A percentile compares a stretch with the other conserved stretches of the same genome.
Evolutionary conservation across 768 basidiomycete species (phyloP).

Genomic region (Tylopilus felleus): DNA sequence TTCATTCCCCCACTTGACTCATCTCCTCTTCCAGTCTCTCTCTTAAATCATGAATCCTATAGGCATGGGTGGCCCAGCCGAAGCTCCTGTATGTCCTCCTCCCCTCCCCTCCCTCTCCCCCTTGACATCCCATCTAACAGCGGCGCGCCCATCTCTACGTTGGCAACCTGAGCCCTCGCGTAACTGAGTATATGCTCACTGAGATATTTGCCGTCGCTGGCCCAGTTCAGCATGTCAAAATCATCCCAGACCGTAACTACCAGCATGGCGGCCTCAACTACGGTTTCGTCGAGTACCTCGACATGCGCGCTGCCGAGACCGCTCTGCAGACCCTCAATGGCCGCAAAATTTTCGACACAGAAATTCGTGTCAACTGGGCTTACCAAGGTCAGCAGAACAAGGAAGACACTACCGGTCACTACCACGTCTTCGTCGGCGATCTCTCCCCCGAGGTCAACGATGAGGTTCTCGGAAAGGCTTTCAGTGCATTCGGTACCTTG

Average conservation of each 20-base stretch:
- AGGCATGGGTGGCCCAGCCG: conserved; percentile 64
- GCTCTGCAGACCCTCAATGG: conserved; percentile 98
- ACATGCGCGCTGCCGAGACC: conserved; percentile 98
- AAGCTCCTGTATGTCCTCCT: conserved; percentile 64
- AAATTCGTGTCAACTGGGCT: conserved; percentile 99
- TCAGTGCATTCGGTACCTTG: conserved; percentile 93
- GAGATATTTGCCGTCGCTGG: conserved; percentile 97
- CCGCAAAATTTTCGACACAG: conserved; percentile 99
- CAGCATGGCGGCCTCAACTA: conserved; percentile 99
- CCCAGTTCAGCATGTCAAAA: conserved; percentile 98
- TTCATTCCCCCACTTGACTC: not conserved
- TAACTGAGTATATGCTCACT: conserved; percentile 98
- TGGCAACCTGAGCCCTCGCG: conserved; percentile 95
- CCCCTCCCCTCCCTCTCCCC: not conserved
- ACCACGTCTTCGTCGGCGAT: conserved; percentile 99
- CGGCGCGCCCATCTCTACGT: conserved; percentile 97
- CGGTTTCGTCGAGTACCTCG: conserved; percentile 98
- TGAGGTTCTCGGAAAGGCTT: conserved; percentile 93
- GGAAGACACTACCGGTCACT: conserved; percentile 97
- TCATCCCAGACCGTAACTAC: conserved; percentile 98
- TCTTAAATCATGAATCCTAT: conserved; percentile 72
- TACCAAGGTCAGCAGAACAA: conserved; percentile 98
- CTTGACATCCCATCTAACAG: conserved; percentile 36
- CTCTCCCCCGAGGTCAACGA: conserved; percentile 99
- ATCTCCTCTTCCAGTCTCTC: conserved; percentile 26